Base-by-base conservation (phyloP, 768 basidiomycete genomes). In the Lentinus brumalis region DNA sequence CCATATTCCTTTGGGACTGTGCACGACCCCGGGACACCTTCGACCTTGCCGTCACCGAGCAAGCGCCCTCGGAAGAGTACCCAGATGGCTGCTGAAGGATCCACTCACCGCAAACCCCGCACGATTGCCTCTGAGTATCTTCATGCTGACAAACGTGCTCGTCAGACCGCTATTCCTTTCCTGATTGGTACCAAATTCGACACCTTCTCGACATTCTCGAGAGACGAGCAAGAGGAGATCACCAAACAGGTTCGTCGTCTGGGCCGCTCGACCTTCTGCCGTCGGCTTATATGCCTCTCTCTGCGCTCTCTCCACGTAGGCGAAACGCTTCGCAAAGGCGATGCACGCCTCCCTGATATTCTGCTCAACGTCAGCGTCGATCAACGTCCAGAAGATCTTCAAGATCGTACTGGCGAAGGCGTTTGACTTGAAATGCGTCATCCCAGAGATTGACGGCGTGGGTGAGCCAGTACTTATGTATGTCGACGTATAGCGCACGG, bases 291-390 rank as follows among this genome's bases (percentile, higher is more conserved):
- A n/a, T n/a, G n/a, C n/a, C n/a, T n/a, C n/a, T n/a, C n/a, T n/a
- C n/a, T n/a, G n/a, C n/a, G n/a, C n/a, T n/a, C n/a, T n/a, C n/a
- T n/a, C n/a, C 51, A 40, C 53, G 38, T 45, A 3, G 92, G 96
- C 97, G 46, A 97, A 97, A 75, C 88, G 96, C 67, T 99, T 99
- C 77, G 94, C 96, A 62, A 90, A 92, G 74, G 97, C 97, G 53
- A 99, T 99, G 97, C 96, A 98, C 74, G 96, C 97, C 16, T 96
- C 96, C n/a, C 78, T 99, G 61, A 97, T 99, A 75, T 99, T 98
- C 78, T 99, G 96, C 78, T 98, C 96, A 53, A 99, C 97, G 50
- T 93, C 94, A 50, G 96, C 96, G 65, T 96, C 96, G 62, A 97
- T 98, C 80, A 99, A 99, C 76, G 96, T 99, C 56, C 97, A 99